phyloP scores from a whole-genome alignment of 139 green algal species.

The Diplosphaera chodatii region DNA sequence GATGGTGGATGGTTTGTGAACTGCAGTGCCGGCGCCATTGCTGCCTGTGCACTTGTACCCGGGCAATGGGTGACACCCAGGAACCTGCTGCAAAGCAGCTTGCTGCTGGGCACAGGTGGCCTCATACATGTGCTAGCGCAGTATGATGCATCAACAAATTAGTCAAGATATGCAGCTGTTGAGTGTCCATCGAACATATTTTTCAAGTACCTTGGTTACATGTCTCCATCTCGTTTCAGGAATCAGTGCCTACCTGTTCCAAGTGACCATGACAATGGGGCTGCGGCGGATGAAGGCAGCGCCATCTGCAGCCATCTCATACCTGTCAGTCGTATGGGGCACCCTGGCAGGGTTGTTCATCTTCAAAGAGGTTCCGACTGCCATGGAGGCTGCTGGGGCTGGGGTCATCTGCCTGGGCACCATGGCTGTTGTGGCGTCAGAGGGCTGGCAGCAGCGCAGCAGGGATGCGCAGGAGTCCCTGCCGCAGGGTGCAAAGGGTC shows the following conservation, averaged over 20 bases:
- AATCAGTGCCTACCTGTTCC: background rate
- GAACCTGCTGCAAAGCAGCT: background rate
- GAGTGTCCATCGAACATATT: too few species aligned
- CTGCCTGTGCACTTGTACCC: background rate
- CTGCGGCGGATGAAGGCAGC: conserved; percentile 10
- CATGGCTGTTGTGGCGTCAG: background rate
- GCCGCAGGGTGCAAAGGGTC: too few species aligned
- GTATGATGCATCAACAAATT: too few species aligned
- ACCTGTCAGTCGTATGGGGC: conserved; percentile 6
- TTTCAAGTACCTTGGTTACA: too few species aligned
- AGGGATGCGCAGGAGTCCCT: too few species aligned
- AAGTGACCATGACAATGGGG: conserved; percentile 5
- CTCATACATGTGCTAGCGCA: too few species aligned
- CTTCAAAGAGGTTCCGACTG: background rate
- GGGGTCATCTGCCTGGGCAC: background rate
- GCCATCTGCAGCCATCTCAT: conserved; percentile 5
- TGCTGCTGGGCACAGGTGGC: background rate
- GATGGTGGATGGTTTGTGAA: too few species aligned
- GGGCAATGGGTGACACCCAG: background rate
- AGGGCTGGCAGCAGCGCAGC: background rate
- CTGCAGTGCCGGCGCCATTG: background rate
- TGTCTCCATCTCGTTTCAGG: too few species aligned
- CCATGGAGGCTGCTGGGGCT: background rate
- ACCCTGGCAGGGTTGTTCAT: background rate
- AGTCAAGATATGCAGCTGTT: too few species aligned